phyloP scores from a whole-genome alignment of 345 rosid species.

The Hevea brasiliensis region DNA sequence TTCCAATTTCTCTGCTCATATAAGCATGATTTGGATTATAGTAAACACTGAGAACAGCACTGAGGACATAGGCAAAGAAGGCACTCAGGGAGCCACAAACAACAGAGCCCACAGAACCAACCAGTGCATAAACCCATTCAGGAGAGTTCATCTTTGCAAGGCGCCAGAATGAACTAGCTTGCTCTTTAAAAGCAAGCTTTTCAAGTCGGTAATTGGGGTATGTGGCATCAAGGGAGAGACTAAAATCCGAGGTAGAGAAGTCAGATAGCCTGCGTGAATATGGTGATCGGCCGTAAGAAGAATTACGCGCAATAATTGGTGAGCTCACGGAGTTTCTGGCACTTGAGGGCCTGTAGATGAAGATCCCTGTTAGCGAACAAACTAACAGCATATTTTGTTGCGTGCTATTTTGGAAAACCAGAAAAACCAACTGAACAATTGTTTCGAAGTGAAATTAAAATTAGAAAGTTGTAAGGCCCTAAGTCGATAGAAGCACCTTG shows the following conservation, averaged over 20 bases:
- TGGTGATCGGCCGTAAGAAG: conserved; percentile 95
- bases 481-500: conserved; percentile 50
- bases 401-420: not conserved
- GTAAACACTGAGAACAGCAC: conserved; percentile 89
- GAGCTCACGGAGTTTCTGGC: conserved; percentile 98
- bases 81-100: conserved; percentile 92
- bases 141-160: conserved; percentile 97
- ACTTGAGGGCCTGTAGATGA: conserved; percentile 80
- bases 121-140: conserved; percentile 88
- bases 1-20: conserved; percentile 82
- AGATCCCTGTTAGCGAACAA: conserved; percentile 13
- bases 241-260: conserved; percentile 96
- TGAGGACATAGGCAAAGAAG: conserved; percentile 90
- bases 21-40: conserved; percentile 81
- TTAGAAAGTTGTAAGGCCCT: no score
- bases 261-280: conserved; percentile 92
- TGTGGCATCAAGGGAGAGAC: conserved; percentile 76
- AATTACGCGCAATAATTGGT: conserved; percentile 88
- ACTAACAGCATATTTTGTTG: not conserved
- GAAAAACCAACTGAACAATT: not conserved
- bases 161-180: conserved; percentile 97
- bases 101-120: conserved; percentile 87
- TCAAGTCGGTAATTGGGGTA: conserved; percentile 76
- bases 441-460: not conserved
- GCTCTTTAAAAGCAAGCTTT: conserved; percentile 91